phyloP scores from a whole-genome alignment of 371 early-diverging fungal genomes.

The Actinomortierella wolfii region DNA sequence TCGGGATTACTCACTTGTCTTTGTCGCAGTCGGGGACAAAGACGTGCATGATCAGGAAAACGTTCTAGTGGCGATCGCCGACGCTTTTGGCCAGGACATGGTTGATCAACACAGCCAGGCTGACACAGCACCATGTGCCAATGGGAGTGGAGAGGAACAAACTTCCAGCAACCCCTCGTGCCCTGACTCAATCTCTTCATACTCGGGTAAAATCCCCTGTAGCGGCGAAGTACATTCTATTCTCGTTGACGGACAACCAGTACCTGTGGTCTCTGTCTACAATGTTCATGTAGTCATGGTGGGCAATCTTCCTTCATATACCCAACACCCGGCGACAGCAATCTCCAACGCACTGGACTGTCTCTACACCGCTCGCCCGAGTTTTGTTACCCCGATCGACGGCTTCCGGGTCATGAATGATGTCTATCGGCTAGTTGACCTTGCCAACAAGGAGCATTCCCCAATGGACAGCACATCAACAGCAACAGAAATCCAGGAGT shows the following conservation, averaged over 20 bases:
- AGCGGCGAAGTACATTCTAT: slow-evolving; percentile 33
- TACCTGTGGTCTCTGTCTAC: slow-evolving; percentile 38
- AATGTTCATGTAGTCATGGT: slow-evolving; percentile 39
- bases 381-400: slow-evolving; percentile 35
- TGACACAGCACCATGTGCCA: too few species aligned
- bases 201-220: slow-evolving; percentile 14
- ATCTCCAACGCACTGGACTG: slow-evolving; percentile 19
- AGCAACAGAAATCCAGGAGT: not conserved
- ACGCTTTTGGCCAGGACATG: slow-evolving; percentile 40
- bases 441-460: slow-evolving; percentile 12
- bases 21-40: slow-evolving; percentile 10
- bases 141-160: too few species aligned
- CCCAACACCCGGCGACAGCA: slow-evolving; percentile 9
- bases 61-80: slow-evolving; percentile 33
- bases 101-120: too few species aligned
- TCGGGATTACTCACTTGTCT: slow-evolving; percentile 39
- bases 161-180: too few species aligned
- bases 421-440: slow-evolving; percentile 38
- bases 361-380: slow-evolving; percentile 30
- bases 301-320: slow-evolving; percentile 15
- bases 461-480: too few species aligned
- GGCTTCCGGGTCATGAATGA: slow-evolving; percentile 44
- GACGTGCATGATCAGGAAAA: slow-evolving; percentile 18
- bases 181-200: too few species aligned
- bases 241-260: slow-evolving; percentile 6